phyloP scores from a whole-genome alignment of 352 stramenopile species.

The Salisapilia sapeloensis region DNA sequence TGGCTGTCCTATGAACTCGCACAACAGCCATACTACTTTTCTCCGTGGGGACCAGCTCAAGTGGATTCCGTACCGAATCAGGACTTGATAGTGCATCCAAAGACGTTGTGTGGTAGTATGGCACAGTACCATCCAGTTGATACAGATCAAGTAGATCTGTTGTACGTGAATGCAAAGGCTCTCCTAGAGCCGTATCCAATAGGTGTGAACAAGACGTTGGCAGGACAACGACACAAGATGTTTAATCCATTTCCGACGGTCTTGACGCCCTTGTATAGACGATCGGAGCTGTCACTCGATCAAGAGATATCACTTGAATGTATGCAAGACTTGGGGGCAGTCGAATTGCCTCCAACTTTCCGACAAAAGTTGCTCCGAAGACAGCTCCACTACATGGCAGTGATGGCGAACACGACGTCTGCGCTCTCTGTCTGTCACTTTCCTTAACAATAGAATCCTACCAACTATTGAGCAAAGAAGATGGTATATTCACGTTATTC shows the following conservation, averaged over 20 bases:
- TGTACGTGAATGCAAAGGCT: conserved; percentile 13
- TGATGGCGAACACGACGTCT: too few species aligned
- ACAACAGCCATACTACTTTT: conserved; percentile 32
- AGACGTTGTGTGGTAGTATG: too few species aligned
- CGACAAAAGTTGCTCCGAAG: conserved; percentile 17
- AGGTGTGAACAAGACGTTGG: conserved; percentile 13
- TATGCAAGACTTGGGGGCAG: conserved; percentile 20
- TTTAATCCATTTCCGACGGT: conserved; percentile 21
- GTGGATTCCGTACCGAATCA: conserved; percentile 16
- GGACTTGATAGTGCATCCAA: conserved; percentile 6
- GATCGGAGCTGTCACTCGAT: conserved; percentile 6
- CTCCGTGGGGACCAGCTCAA: conserved; percentile 16
- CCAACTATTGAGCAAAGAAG: too few species aligned
- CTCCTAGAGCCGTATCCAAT: conserved; percentile 18
- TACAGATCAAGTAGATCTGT: conserved; percentile 7
- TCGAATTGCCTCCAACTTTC: conserved; percentile 10
- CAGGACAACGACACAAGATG: conserved; percentile 13
- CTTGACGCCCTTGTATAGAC: conserved; percentile 11
- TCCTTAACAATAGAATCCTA: too few species aligned
- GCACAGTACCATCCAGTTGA: too few species aligned
- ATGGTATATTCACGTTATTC: too few species aligned
- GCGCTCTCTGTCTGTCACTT: too few species aligned
- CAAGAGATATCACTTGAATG: conserved; percentile 21
- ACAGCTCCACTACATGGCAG: conserved; percentile 24
- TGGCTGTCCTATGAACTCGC: conserved; percentile 35